Evolutionary conservation across 352 stramenopile genomes (phyloP).

Genomic region (Globisporangium spinosum): DNA sequence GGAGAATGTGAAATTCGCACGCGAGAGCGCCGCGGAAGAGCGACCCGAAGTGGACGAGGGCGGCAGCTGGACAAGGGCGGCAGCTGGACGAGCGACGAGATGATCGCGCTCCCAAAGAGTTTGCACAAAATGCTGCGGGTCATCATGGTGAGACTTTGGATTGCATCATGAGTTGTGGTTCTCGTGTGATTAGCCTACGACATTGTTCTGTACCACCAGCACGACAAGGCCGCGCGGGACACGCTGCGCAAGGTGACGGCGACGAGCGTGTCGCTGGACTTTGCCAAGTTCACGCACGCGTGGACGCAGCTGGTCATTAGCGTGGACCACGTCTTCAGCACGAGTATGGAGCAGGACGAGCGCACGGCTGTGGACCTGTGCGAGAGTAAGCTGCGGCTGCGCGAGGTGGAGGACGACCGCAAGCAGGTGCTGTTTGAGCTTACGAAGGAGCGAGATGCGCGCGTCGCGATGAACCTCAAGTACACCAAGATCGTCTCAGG

Average conservation of each 20-base stretch:
- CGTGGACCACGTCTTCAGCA: constrained; percentile 35
- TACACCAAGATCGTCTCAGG: constrained; percentile 30
- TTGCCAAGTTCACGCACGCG: constrained; percentile 31
- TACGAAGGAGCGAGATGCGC: constrained; percentile 30
- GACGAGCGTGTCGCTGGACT: constrained; percentile 34
- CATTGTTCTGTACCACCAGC: constrained; percentile 18
- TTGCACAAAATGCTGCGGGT: constrained; percentile 26
- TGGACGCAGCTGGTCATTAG: constrained; percentile 43
- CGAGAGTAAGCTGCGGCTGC: constrained; percentile 51
- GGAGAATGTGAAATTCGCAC: constrained; percentile 1
- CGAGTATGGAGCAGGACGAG: constrained; percentile 60
- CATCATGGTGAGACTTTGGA: constrained; percentile 22
- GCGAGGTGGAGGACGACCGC: constrained; percentile 58
- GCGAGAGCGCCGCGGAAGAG: not conserved
- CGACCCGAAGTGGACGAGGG: constrained; percentile 19
- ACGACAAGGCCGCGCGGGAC: constrained; percentile 37
- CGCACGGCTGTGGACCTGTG: constrained; percentile 24
- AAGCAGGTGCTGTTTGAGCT: constrained; percentile 65
- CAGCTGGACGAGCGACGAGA: constrained; percentile 15
- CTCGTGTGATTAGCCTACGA: not conserved
- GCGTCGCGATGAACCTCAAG: constrained; percentile 24
- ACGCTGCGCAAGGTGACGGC: constrained; percentile 36
- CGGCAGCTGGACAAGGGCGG: constrained; percentile 12
- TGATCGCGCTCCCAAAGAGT: constrained; percentile 28
- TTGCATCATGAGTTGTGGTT: not conserved